Conservation (phyloP, 2,329 filamentous ascomycete genomes). For the Pestalotiopsis sp. region DNA sequence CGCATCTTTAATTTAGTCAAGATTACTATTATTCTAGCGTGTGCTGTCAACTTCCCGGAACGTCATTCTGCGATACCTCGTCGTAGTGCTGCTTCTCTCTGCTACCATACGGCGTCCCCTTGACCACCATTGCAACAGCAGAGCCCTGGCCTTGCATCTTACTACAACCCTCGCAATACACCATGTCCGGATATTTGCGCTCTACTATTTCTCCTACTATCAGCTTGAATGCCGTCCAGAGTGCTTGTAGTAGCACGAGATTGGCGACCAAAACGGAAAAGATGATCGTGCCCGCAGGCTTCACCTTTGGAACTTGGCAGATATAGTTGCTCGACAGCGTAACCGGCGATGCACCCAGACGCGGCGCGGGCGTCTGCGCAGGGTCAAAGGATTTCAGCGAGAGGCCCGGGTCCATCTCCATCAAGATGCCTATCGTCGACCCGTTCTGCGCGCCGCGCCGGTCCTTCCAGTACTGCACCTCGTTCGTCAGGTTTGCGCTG, state of each 20-base stretch:
- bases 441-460: background rate
- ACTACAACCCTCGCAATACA: background rate
- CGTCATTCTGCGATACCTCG: background rate
- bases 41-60: background rate
- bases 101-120: background rate
- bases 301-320: slow-evolving; percentile 18
- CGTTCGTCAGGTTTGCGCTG: slow-evolving; percentile 17
- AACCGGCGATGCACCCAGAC: background rate
- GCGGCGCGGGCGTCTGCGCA: too few species aligned
- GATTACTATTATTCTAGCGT: too few species aligned
- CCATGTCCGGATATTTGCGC: background rate
- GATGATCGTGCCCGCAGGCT: slow-evolving; percentile 15
- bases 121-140: background rate
- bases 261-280: slow-evolving; percentile 17
- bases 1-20: too few species aligned
- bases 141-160: background rate
- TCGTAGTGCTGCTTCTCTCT: background rate
- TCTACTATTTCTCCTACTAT: slow-evolving; percentile 11
- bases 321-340: slow-evolving; percentile 14
- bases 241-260: slow-evolving; percentile 17
- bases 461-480: slow-evolving; percentile 10
- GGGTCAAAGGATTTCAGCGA: background rate
- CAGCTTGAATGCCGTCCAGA: slow-evolving; percentile 18
- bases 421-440: background rate
- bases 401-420: background rate